Percentiles rank a stretch among this genome's conserved stretches.
Evolutionary conservation across 352 stramenopile species (phyloP).

Genomic region (Pythium monospermum): DNA sequence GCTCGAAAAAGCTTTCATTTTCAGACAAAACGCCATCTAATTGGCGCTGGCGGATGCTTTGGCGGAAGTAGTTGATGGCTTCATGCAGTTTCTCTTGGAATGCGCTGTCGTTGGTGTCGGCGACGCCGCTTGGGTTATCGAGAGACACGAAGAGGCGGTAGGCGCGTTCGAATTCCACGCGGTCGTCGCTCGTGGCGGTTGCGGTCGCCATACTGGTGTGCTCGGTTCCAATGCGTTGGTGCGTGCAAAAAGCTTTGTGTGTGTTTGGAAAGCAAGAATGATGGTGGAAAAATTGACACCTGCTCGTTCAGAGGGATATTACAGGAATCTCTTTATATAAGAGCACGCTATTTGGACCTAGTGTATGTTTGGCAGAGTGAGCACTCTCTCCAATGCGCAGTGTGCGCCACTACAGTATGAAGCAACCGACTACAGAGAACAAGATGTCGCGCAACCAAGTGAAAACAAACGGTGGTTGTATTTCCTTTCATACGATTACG

Average conservation of each 20-base stretch:
- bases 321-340: too few species aligned
- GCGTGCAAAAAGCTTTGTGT: background rate
- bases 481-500: too few species aligned
- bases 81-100: conserved; percentile 46
- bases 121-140: conserved; percentile 31
- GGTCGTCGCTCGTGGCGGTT: conserved; percentile 16
- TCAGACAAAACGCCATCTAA: conserved; percentile 56
- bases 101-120: conserved; percentile 33
- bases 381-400: too few species aligned
- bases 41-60: conserved; percentile 52
- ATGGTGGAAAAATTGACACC: background rate
- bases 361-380: conserved; percentile 1
- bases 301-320: conserved; percentile 30
- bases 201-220: background rate
- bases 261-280: background rate
- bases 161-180: conserved; percentile 32
- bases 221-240: conserved; percentile 3
- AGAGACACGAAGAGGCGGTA: conserved; percentile 41
- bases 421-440: too few species aligned
- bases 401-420: too few species aligned
- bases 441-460: too few species aligned
- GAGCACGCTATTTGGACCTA: too few species aligned
- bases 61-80: conserved; percentile 26
- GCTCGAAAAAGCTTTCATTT: conserved; percentile 78
- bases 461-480: too few species aligned